Base-by-base conservation (phyloP, 176 grass and related monocot species). In the Aegilops tauschii region DNA sequence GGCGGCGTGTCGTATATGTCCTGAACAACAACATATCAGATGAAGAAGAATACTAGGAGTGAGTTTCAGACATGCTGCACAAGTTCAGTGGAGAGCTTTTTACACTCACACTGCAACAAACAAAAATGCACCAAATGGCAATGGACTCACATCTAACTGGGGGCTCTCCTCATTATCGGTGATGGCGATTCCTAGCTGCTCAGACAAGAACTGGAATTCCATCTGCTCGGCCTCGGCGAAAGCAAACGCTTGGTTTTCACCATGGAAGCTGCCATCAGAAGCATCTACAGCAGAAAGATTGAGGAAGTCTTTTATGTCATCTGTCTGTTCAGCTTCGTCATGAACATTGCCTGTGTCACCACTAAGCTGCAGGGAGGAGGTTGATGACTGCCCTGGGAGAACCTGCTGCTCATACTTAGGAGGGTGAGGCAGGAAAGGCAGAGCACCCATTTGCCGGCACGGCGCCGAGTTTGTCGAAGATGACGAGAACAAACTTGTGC, bases 131-230 rank as follows among this genome's bases (percentile, higher is more conserved):
- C 47, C 63, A 58, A 58, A 20, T 58, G 61, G 62, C 1, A 78
- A 45, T 50, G 17, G 69, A 83, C 90, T 96, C 87, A 98, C 97
- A 90, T 99, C 90, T 83, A 99, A 83, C 17, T 30, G 81, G 69
- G 85, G 94, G 69, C 87, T 99, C 73, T 96, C 88, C 61, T 86
- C 94, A 44, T 93, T 99, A 40, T 94, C 90, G n/a, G 92, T 96
- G 37, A 98, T 94, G 71, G 88, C 87, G 81, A 98, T 94, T 68
- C 92, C 97, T 49, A 98, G 88, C 87, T 98, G 88, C 69, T 98
- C 97, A 36, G 97, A 98, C 76, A 98, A 85, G n/a, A 93, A 86
- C 81, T 96, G 94, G 75, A 98, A 88, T 12, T 98, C 97, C 85
- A 98, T 98, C 83, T 94, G 90, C 86, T 98, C 88, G 4, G 59